Evolutionary conservation across 73 alveolate species (phyloP).

Genomic region (Paramecium bursaria): DNA sequence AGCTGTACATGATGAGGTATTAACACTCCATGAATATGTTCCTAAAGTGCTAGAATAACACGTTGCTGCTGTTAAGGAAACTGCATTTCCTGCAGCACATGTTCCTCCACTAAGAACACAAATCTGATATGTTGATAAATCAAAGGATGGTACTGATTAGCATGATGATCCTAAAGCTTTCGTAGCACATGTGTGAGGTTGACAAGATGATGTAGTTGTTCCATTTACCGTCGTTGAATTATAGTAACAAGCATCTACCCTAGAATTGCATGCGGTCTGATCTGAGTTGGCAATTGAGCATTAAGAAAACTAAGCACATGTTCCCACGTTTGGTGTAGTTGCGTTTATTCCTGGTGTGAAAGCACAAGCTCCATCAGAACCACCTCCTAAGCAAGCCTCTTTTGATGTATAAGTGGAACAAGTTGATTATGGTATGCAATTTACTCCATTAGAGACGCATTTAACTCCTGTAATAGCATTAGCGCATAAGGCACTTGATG

Average conservation of each 20-base stretch:
- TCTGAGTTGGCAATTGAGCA: slow-evolving; percentile 44
- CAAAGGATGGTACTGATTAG: slow-evolving; percentile 1
- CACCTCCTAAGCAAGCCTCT: slow-evolving; percentile 36
- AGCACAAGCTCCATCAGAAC: slow-evolving; percentile 39
- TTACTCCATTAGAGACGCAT: slow-evolving; percentile 22
- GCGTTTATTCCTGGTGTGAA: slow-evolving; percentile 9
- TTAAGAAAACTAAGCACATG: slow-evolving; percentile 19
- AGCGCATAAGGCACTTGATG: slow-evolving; percentile 3
- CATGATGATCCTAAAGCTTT: slow-evolving; percentile 2
- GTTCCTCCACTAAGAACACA: no score
- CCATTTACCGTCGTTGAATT: neutral
- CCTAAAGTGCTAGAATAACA: neutral
- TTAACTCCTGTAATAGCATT: neutral
- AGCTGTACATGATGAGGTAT: no score
- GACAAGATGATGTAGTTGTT: neutral
- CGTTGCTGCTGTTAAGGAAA: neutral
- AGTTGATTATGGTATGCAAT: neutral
- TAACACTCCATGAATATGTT: slow-evolving; percentile 20
- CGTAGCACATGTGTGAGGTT: slow-evolving; percentile 24
- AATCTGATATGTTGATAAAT: neutral
- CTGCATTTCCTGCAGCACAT: slow-evolving; percentile 1
- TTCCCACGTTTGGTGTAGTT: neutral
- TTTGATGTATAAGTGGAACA: slow-evolving; percentile 21
- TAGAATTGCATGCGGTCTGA: slow-evolving; percentile 19
- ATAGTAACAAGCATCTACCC: neutral